A percentile compares a stretch with the other conserved stretches of the same genome.
Evolutionary conservation across 2,329 filamentous ascomycete species (phyloP).

Genomic region (Nothophoma quercina): DNA sequence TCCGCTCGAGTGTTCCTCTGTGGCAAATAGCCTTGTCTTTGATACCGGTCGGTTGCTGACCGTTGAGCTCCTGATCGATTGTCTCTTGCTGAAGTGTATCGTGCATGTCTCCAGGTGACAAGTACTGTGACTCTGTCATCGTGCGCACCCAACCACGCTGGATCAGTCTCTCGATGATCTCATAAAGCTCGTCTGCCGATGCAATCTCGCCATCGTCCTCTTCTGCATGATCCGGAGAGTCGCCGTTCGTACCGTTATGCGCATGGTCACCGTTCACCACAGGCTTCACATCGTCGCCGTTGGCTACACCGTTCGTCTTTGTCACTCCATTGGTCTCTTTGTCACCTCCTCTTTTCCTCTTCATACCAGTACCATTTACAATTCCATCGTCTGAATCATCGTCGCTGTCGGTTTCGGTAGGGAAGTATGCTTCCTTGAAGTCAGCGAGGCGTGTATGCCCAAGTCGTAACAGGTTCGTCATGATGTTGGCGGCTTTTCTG

Average conservation of each 20-base stretch:
- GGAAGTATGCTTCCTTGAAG: constrained; percentile 69
- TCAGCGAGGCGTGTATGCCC: constrained; percentile 79
- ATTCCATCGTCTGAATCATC: constrained; percentile 44
- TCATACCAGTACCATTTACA: constrained; percentile 31
- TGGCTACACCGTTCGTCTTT: constrained; percentile 19
- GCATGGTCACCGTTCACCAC: constrained; percentile 20
- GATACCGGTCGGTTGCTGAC: constrained; percentile 63
- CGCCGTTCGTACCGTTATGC: constrained; percentile 22
- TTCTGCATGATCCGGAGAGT: constrained; percentile 13
- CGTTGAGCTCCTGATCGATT: constrained; percentile 60
- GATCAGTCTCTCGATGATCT: constrained; percentile 60
- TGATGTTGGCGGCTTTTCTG: constrained; percentile 73
- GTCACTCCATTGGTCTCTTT: constrained; percentile 30
- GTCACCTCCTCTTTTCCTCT: constrained; percentile 34
- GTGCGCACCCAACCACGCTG: constrained; percentile 73
- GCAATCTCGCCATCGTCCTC: constrained; percentile 44
- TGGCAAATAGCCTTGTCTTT: constrained; percentile 73
- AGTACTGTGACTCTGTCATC: constrained; percentile 59
- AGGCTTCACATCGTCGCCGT: constrained; percentile 9
- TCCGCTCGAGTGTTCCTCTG: constrained; percentile 64
- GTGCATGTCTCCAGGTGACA: constrained; percentile 64
- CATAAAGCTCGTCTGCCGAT: constrained; percentile 52
- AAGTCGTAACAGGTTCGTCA: constrained; percentile 76
- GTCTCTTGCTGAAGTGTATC: constrained; percentile 70
- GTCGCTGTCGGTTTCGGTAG: constrained; percentile 39